A percentile compares a stretch with the other conserved stretches of the same genome.
Conservation (phyloP, 2,329 filamentous ascomycete genomes). For the Penicillium expansum region DNA sequence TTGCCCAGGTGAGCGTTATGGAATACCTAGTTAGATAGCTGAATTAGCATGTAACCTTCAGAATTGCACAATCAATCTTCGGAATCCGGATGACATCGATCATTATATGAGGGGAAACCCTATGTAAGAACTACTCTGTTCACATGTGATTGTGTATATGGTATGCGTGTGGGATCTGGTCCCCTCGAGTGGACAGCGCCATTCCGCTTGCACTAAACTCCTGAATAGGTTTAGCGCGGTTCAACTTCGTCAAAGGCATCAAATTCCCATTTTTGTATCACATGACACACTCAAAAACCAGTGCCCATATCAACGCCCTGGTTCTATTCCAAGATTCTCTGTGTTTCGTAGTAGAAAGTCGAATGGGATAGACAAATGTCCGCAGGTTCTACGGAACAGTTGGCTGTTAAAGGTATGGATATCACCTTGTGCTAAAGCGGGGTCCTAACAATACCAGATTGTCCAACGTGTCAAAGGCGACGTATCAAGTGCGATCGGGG, state of each 20-base stretch:
- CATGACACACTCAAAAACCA: not conserved
- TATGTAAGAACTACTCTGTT: not conserved
- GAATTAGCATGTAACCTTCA: too few relatives aligned
- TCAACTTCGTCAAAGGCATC: not conserved
- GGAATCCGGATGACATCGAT: not conserved
- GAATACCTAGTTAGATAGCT: not conserved
- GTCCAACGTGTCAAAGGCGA: conserved; percentile 23
- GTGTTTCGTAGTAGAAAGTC: not conserved
- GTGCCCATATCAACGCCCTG: not conserved
- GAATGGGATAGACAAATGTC: conserved; percentile 10
- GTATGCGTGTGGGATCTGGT: too few relatives aligned
- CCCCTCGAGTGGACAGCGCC: not conserved
- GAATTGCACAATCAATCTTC: not conserved
- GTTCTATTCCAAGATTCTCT: not conserved
- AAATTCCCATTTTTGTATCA: not conserved
- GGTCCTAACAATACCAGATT: conserved; percentile 14
- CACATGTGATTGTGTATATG: not conserved
- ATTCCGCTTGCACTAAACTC: not conserved
- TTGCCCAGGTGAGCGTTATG: too few relatives aligned
- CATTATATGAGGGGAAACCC: not conserved
- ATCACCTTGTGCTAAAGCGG: not conserved
- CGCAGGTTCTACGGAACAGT: conserved; percentile 8
- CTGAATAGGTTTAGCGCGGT: not conserved
- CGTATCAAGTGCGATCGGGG: conserved; percentile 28
- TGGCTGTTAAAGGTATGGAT: conserved; percentile 1